Evolutionary conservation across 129 eudicot genomes (phyloP).

Genomic region (Centella asiatica): DNA sequence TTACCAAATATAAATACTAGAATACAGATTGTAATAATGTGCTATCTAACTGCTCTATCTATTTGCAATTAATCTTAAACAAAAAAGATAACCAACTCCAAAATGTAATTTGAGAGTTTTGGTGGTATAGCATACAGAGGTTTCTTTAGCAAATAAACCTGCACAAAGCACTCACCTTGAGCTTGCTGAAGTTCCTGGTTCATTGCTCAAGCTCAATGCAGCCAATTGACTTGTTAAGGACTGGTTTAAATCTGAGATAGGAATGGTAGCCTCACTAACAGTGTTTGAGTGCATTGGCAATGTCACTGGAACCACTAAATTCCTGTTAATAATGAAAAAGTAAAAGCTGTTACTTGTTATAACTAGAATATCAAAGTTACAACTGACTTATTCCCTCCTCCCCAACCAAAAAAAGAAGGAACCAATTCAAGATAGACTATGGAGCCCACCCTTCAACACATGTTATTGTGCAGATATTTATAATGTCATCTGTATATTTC

Average conservation of each 20-base stretch:
- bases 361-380: background rate
- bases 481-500: conserved; percentile 28
- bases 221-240: background rate
- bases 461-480: conserved; percentile 39
- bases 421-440: background rate
- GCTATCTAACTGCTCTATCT: too few species aligned
- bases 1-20: too few species aligned
- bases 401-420: too few species aligned
- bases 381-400: background rate
- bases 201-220: background rate
- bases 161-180: background rate
- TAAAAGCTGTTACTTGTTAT: too few species aligned
- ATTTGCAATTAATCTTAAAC: too few species aligned
- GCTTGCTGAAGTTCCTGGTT: background rate
- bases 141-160: too few species aligned
- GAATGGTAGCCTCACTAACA: background rate
- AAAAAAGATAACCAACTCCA: too few species aligned
- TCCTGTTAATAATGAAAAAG: conserved; percentile 26
- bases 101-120: too few species aligned
- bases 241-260: conserved; percentile 12
- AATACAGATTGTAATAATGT: too few species aligned
- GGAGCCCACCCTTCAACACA: conserved; percentile 35
- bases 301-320: conserved; percentile 39
- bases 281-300: conserved; percentile 37
- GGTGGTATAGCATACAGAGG: too few species aligned